A percentile compares a stretch with the other conserved stretches of the same genome.
Conservation (phyloP, 768 basidiomycete genomes). For the Suillus subalutaceus region DNA sequence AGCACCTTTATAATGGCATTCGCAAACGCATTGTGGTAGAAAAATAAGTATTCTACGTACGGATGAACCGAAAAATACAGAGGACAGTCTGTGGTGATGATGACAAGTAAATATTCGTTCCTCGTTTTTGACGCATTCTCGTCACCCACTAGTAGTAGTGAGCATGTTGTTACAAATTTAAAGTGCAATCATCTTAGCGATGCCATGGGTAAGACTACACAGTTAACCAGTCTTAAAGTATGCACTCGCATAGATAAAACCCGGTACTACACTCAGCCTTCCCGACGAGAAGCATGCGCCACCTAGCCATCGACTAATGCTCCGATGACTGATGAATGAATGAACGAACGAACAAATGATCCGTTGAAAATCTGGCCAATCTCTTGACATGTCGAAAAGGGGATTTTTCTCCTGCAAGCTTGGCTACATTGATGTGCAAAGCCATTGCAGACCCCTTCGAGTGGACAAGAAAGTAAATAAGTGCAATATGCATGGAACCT, state of each 20-base stretch:
- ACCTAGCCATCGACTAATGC: background rate
- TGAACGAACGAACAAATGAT: no score
- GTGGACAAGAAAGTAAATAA: background rate
- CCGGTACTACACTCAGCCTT: background rate
- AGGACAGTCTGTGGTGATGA: background rate
- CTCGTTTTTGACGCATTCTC: background rate
- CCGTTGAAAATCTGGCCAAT: no score
- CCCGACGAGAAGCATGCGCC: background rate
- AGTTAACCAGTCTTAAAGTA: background rate
- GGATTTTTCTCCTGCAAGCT: background rate
- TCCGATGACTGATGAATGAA: no score
- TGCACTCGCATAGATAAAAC: background rate
- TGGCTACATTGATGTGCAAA: background rate
- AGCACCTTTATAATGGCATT: background rate
- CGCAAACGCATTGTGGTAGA: background rate
- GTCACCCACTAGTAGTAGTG: no score
- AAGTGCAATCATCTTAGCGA: no score
- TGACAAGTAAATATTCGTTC: background rate
- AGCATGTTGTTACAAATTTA: no score
- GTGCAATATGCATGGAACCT: background rate
- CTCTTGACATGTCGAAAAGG: background rate
- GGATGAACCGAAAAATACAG: background rate
- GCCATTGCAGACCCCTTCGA: background rate
- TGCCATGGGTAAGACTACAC: background rate
- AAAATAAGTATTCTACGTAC: background rate